Base-by-base conservation (phyloP, 2,329 filamentous ascomycete species). In the Colletotrichum siamense region DNA sequence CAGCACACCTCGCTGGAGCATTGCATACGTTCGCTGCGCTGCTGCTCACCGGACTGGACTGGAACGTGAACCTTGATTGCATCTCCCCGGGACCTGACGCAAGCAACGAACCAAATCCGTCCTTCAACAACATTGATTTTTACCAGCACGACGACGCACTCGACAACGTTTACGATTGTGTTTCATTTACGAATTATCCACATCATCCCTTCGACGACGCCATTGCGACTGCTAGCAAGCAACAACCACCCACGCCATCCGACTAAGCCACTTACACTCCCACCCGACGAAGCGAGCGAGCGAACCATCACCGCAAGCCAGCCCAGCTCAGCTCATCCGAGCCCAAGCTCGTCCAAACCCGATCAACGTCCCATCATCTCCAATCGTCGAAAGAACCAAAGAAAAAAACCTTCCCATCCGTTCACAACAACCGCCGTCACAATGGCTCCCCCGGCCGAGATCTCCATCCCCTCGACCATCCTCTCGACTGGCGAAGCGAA, bases 381-480 rank as follows among this genome's bases (percentile, higher is more conserved):
- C 59, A 55, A 15, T 52, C 44, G 39, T 28, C 39, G 13, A 34
- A 30, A 63, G 15, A 44, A 26, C 12, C 69, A 34, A 36, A 63
- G 10, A 34, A n/a, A 9, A 28, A 13, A 57, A 36, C 10, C 24
- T 34, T 44, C 34, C 26, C 26, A 10, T 26, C 34, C 52, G 34
- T 55, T 55, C 36, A 62, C 30, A 22, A 8, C 55, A 18, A 49
- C 30, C 12, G 18, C 34, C 55, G 70, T 18, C 57, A 64, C 64
- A 18, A 94, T 94, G 92, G 90, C 91, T 77, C 92, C 92, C 69
- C 91, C 92, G 52, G 89, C 91, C 82, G 92, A 94, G 82, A 92
- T 94, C 82, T 91, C 91, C 76, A 94, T 94, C 79, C 92, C 92
- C 13, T 91, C 91, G n/a, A 93, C 92, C 65, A 92, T 91, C 78